These are phyloP conservation scores for Colletotrichum noveboracense DNA, from an alignment of 2,329 filamentous ascomycete genomes.

Conservation along the genomic window DNA sequence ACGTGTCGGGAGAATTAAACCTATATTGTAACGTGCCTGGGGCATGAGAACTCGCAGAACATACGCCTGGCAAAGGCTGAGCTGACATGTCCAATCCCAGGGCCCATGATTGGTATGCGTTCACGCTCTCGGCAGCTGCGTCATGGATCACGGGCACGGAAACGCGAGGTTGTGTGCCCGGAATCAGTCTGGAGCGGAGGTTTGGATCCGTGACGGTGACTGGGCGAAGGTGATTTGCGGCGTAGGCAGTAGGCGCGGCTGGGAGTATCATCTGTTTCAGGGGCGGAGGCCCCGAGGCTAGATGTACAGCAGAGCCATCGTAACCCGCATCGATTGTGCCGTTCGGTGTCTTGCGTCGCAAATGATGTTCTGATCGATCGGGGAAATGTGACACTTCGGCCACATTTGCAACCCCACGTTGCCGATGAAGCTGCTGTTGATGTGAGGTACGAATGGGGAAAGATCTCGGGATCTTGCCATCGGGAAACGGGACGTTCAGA, in stretches of 20 bases:
- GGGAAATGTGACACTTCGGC: conserved; percentile 5
- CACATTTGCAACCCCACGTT: conserved; percentile 20
- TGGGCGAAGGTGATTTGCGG: conserved; percentile 22
- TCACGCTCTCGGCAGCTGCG: neutral
- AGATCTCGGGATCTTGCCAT: conserved; percentile 30
- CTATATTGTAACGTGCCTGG: neutral
- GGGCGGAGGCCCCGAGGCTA: conserved; percentile 75
- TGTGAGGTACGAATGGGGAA: conserved; percentile 43
- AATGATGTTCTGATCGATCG: conserved; percentile 70
- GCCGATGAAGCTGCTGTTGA: conserved; percentile 29
- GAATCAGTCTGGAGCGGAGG: neutral
- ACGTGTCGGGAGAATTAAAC: neutral
- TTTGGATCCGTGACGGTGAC: neutral
- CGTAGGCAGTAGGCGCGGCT: conserved; percentile 35
- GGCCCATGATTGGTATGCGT: conserved; percentile 1
- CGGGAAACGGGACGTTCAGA: conserved; percentile 8
- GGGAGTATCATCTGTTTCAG: conserved; percentile 85
- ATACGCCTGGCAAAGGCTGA: neutral
- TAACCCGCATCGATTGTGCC: conserved; percentile 93
- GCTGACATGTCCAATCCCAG: neutral
- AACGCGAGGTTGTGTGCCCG: neutral
- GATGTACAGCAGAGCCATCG: conserved; percentile 80
- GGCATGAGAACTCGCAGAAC: neutral
- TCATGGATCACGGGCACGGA: neutral
- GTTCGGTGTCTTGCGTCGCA: conserved; percentile 90